Conservation (phyloP, 805 yeast species). For the Blastobotrys parvus region DNA sequence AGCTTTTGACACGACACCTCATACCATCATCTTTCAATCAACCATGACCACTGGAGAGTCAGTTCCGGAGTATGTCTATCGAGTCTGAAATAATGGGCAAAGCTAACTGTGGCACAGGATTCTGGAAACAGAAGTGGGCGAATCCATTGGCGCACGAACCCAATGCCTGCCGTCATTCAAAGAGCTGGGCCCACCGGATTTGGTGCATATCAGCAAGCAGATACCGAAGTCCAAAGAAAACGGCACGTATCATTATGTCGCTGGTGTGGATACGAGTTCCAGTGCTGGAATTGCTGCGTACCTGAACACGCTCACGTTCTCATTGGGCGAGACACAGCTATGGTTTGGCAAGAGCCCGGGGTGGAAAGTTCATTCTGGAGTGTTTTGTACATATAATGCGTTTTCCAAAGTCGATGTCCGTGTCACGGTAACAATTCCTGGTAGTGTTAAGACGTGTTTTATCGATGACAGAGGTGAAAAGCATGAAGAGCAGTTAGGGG, state of each 20-base stretch:
- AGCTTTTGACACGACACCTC: neutral
- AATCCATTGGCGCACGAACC: slow-evolving; percentile 45
- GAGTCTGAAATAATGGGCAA: neutral
- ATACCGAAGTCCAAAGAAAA: slow-evolving; percentile 39
- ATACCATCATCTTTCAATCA: neutral
- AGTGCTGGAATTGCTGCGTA: slow-evolving; percentile 50
- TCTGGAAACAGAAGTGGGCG: slow-evolving; percentile 42
- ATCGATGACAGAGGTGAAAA: slow-evolving; percentile 33
- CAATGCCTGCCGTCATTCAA: slow-evolving; percentile 33
- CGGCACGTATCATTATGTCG: slow-evolving; percentile 47
- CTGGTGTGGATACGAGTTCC: slow-evolving; percentile 47
- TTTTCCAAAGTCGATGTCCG: slow-evolving; percentile 70
- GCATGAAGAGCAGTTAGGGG: slow-evolving; percentile 21
- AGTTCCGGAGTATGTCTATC: slow-evolving; percentile 1
- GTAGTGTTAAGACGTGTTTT: slow-evolving; percentile 33
- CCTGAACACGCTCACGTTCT: slow-evolving; percentile 38
- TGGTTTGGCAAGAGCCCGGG: slow-evolving; percentile 60
- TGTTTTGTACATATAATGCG: slow-evolving; percentile 54
- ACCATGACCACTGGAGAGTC: neutral
- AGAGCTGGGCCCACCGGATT: slow-evolving; percentile 71
- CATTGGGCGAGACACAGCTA: slow-evolving; percentile 46
- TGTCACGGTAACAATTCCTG: slow-evolving; percentile 51
- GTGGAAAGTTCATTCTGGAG: slow-evolving; percentile 36
- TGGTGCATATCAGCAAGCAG: slow-evolving; percentile 42
- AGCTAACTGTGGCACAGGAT: slow-evolving; percentile 25